Conservation (phyloP, 805 yeast genomes). For the Myxozyma vanderwaltii region DNA sequence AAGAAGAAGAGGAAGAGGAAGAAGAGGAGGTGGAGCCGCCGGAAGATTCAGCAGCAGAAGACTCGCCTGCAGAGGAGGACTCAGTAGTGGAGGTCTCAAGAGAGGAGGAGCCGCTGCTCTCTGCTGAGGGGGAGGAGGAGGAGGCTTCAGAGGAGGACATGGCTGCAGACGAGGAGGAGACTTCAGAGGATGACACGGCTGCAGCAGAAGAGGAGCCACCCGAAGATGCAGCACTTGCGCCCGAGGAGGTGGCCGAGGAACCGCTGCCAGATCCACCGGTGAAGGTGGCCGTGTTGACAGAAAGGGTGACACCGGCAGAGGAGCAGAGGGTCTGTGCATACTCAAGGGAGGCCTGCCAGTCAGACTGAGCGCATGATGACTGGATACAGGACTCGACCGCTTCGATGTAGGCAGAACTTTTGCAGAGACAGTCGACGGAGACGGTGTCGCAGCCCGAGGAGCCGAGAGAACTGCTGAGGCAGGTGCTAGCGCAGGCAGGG, state of each 20-base stretch:
- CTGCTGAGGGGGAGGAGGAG: slow-evolving; percentile 2
- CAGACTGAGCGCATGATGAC: slow-evolving; percentile 20
- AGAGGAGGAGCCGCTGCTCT: slow-evolving; percentile 10
- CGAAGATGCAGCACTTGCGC: neutral
- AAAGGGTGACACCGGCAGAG: slow-evolving; percentile 30
- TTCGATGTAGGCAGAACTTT: slow-evolving; percentile 13
- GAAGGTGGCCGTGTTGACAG: slow-evolving; percentile 26
- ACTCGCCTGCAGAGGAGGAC: slow-evolving; percentile 7
- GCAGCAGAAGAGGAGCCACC: neutral
- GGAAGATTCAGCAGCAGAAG: slow-evolving; percentile 8
- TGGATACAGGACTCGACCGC: slow-evolving; percentile 31
- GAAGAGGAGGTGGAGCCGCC: neutral
- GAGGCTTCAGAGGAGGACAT: slow-evolving; percentile 7
- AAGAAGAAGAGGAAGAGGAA: slow-evolving; percentile 1
- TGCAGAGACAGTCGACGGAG: slow-evolving; percentile 25
- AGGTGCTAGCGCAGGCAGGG: slow-evolving; percentile 30
- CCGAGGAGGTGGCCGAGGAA: slow-evolving; percentile 1
- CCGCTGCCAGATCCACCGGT: slow-evolving; percentile 13
- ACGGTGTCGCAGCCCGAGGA: slow-evolving; percentile 29
- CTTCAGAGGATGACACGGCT: slow-evolving; percentile 4
- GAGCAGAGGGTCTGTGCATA: slow-evolving; percentile 30
- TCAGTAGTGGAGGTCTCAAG: neutral
- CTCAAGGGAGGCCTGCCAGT: slow-evolving; percentile 25
- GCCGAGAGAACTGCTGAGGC: slow-evolving; percentile 23
- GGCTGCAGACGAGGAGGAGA: slow-evolving; percentile 15